These are phyloP conservation scores for Blastobotrys parvus DNA, from an alignment of 805 yeast species.

Conservation along the genomic window DNA sequence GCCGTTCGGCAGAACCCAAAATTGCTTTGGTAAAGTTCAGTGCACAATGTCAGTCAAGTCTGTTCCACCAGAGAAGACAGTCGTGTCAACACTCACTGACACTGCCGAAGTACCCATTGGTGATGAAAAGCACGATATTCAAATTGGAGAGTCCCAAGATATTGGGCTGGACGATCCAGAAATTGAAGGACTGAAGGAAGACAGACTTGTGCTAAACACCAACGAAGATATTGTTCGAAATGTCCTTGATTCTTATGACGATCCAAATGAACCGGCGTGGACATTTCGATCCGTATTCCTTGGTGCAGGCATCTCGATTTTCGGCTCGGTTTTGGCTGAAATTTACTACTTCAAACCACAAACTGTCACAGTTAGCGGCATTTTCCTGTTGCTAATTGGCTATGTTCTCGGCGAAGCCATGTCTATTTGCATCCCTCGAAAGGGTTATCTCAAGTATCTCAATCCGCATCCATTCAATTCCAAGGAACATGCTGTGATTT, in stretches of 20 bases:
- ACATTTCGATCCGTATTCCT: constrained; percentile 31
- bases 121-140: background rate
- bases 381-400: constrained; percentile 29
- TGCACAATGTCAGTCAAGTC: too few species aligned
- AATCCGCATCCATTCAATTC: constrained; percentile 40
- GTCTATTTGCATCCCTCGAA: constrained; percentile 24
- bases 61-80: too few species aligned
- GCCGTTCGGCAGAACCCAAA: too few species aligned
- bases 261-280: constrained; percentile 32
- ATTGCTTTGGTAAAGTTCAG: too few species aligned
- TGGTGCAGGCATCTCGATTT: constrained; percentile 30
- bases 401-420: constrained; percentile 27
- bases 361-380: constrained; percentile 29
- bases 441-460: constrained; percentile 16
- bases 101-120: constrained; percentile 57
- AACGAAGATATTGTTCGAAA: constrained; percentile 11
- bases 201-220: constrained; percentile 2
- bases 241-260: constrained; percentile 24
- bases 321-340: constrained; percentile 31
- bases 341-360: constrained; percentile 32
- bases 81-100: constrained; percentile 65
- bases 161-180: background rate
- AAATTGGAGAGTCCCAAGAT: background rate
- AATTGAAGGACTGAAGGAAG: background rate
- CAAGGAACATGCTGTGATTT: constrained; percentile 38